These are phyloP conservation scores for Earliella scabrosa DNA, from an alignment of 1,284 basidiomycete species.

Conservation along the genomic window DNA sequence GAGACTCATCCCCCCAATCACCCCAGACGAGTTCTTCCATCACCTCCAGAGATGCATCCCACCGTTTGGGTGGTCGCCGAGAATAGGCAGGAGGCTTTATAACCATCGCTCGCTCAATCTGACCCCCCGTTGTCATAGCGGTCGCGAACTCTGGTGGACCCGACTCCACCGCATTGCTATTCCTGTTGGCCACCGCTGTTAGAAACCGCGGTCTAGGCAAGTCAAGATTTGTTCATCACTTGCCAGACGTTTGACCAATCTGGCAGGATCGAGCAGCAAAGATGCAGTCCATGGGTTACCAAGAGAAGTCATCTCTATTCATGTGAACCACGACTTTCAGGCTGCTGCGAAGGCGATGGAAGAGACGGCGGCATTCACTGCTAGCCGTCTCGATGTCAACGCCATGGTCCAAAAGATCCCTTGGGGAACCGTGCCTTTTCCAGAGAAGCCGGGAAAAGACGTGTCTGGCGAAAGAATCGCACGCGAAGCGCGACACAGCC, in stretches of 20 bases:
- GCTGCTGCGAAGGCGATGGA: conserved; percentile 59
- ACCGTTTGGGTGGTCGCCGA: conserved; percentile 32
- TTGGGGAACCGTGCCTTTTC: conserved; percentile 60
- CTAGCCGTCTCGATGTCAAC: conserved; percentile 47
- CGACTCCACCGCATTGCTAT: conserved; percentile 78
- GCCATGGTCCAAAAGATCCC: conserved; percentile 52
- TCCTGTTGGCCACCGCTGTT: conserved; percentile 48
- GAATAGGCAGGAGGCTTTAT: conserved; percentile 20
- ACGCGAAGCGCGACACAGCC: conserved; percentile 59
- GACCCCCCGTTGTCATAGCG: conserved; percentile 43
- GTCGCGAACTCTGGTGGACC: conserved; percentile 81
- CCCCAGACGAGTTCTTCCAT: conserved; percentile 32
- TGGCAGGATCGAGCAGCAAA: no score
- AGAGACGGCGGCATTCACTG: conserved; percentile 44
- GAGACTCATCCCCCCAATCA: conserved; percentile 26
- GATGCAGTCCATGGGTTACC: conserved; percentile 22
- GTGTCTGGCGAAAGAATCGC: conserved; percentile 50
- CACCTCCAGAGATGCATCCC: conserved; percentile 36
- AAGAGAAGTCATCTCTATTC: conserved; percentile 53
- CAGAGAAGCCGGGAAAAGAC: conserved; percentile 39
- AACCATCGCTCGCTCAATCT: not conserved
- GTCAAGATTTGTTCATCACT: not conserved
- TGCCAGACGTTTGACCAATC: not conserved
- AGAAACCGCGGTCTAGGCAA: not conserved
- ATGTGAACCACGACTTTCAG: conserved; percentile 73